Evolutionary conservation across 1,284 basidiomycete species (phyloP), one percentile per base, ranked within the genome.

Genomic region (Butyriboletus pseudospeciosus): DNA sequence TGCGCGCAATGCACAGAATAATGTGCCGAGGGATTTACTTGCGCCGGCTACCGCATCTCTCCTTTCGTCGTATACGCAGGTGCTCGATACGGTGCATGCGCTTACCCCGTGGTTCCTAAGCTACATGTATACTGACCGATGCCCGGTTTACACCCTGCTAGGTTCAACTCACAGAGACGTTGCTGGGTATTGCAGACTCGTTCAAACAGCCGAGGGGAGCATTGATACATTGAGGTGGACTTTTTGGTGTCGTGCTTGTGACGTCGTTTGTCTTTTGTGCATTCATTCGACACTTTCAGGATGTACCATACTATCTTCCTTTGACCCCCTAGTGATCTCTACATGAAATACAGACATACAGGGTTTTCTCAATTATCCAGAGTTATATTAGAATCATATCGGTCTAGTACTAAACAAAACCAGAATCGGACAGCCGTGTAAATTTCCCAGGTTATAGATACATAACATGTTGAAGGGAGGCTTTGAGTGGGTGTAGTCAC

Each of bases 111-210:
- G 0, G 3, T 17, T 45, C 47, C 25, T 20, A 28, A 14, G 23
- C 12, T 9, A 43, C 14, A 17, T 37, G 35, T 7, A 30, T 20
- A 17, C 47, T 42, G 8, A 32, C 5, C 2, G 17, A 10, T 10
- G 40, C 17, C 36, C 5, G n/a, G 9, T 20, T 16, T 36, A 9
- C n/a, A 10, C 20, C 7, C 13, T 1, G 3, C 40, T 45, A 84
- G 82, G 73, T 83, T 25, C 75, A 76, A 58, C 76, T 85, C 1
- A 76, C 82, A 0, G 72, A 82, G 56, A 82, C 84, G 0, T 86
- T 86, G 75, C 66, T 84, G 17, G 79, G 79, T 10, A 76, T 85
- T 40, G 82, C 82, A 0, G 79, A 82, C 35, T 84, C 82, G 9
- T 64, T 85, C 66, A 69, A 75, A 58, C 84, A 82, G 61, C 77